Evolutionary conservation across 2,329 filamentous ascomycete species (phyloP), one percentile per base, ranked within the genome.

Genomic region (Botrytis byssoidea): DNA sequence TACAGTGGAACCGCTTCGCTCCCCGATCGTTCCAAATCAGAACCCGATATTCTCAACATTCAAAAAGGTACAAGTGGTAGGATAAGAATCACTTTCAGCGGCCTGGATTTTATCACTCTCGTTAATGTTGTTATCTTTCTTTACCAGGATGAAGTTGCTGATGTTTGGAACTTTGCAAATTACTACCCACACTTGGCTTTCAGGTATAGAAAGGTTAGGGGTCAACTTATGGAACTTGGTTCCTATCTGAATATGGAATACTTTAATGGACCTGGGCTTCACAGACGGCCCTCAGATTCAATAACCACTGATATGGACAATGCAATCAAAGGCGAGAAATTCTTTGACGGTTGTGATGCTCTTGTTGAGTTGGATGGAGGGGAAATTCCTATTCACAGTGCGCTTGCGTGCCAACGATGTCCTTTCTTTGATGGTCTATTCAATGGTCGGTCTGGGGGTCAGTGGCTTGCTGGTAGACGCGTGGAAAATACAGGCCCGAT

Each of bases 381-480:
- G n/a, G 91, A 91, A 42, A 83, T 94, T 48, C 84, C 85, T 22
- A 91, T 92, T 1, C 96, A 99, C 79, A 95, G 93, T 76, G 86
- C 90, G 7, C 82, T 98, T 5, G 82, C 98, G 51, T 95, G 94
- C 77, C 90, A 91, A 79, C 87, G 96, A 77, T 98, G 95, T 78
- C 94, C 94, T 0, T 99, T 98, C 86, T 99, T 99, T 77, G 86
- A 95, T 76, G 93, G 92, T 1, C 86, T 99, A 61, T 98, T 98
- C 82, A 87, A 93, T 78, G 96, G 96, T n/a, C 91, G 94, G 61
- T 93, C 96, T 12, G 88, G 88, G 59, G 96, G 96, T 0, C 88
- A 89, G 77, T 99, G 96, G 96, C 86, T 99, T 32, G 87, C 90
- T 67, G 88, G 88, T 46, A 89, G 94, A 71, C 89, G 89, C n/a